Conservation (phyloP, 805 yeast genomes). For the Pichia ethanolica region DNA sequence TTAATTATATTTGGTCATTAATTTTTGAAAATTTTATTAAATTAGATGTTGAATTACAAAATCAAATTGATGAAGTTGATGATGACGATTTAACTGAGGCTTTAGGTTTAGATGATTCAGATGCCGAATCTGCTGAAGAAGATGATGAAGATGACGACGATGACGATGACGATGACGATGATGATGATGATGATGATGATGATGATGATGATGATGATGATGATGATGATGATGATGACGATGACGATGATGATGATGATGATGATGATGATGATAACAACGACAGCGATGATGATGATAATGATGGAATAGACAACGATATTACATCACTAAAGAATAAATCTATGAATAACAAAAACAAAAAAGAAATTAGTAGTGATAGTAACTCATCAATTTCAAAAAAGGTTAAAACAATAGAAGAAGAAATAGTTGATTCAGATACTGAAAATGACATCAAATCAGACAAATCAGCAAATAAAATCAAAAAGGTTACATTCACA, state of each 20-base stretch:
- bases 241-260: conserved; percentile 32
- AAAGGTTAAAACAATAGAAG: neutral
- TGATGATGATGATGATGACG: conserved; percentile 26
- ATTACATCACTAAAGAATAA: too few species aligned
- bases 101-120: conserved; percentile 26
- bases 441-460: conserved; percentile 31
- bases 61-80: conserved; percentile 77
- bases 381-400: neutral
- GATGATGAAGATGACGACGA: conserved; percentile 29
- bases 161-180: conserved; percentile 25
- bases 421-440: neutral
- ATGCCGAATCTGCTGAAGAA: conserved; percentile 23
- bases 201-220: conserved; percentile 40
- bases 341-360: too few species aligned
- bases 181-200: conserved; percentile 28
- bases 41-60: conserved; percentile 87
- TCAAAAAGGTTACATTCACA: conserved; percentile 24
- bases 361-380: neutral
- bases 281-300: conserved; percentile 30
- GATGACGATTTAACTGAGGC: conserved; percentile 57
- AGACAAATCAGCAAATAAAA: conserved; percentile 18
- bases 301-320: too few species aligned
- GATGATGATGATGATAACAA: conserved; percentile 28
- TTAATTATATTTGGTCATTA: conserved; percentile 69
- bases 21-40: conserved; percentile 75